Evolutionary conservation across 495 filamentous ascomycete species (phyloP), one percentile per base, ranked within the genome.

Genomic region (Neurospora discreta): DNA sequence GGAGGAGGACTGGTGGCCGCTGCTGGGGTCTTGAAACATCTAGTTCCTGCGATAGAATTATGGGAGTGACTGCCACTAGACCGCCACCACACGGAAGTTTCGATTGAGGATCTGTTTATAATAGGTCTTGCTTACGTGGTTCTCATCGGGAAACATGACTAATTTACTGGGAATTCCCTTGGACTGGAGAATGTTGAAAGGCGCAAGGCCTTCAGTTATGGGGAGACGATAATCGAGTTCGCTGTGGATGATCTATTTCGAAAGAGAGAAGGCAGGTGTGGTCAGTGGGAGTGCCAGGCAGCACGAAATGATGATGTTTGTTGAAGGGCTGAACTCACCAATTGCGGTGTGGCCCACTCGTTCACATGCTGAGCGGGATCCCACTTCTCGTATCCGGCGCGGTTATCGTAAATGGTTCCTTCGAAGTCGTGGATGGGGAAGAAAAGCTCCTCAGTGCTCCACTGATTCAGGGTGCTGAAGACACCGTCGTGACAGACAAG

Each of bases 401-500:
- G 84, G 73, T 92, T 90, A 5, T 90, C 88, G 87, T 91, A 94
- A n/a, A 92, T 83, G 0, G 89, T 88, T 1, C 93, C 93, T 73
- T 88, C 86, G 68, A 97, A 89, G 71, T 97, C 95, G 76, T 94
- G 93, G 30, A 91, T 85, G 2, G 91, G 89, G 82, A 97, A 97
- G 84, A 93, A 98, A 33, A 95, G 89, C 80, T 98, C 94, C 74
- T 98, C 94, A 33, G 88, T 91, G 13, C 87, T 81, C 73, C 94
- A 87, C 80, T 93, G 89, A 68, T 87, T 88, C 7, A 89, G 84
- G 74, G 92, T 94, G 78, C 87, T 92, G 82, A 93, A 97, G 36
- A 95, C 89, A 41, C 94, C 94, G 79, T 97, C 95, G 79, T 98
- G 95, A 72, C 91, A 94, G 10, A 97, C 93, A 2, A 97, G 86